phyloP scores from a whole-genome alignment of 495 filamentous ascomycete genomes.

The Penicillium angulare region DNA sequence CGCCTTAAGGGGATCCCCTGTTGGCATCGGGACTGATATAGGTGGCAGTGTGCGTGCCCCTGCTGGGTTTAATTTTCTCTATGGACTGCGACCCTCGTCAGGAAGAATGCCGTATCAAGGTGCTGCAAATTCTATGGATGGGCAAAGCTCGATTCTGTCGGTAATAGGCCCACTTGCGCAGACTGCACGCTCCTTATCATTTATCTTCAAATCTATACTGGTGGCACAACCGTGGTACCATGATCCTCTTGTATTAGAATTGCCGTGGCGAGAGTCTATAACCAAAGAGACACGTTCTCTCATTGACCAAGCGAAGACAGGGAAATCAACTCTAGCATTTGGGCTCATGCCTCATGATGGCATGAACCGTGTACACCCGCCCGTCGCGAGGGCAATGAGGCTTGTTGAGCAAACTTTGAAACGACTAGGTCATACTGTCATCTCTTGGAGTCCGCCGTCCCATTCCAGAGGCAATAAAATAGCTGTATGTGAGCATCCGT shows the following conservation, averaged over 20 bases:
- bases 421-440: slow-evolving; percentile 54
- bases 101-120: slow-evolving; percentile 47
- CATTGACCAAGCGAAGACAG: slow-evolving; percentile 29
- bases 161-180: slow-evolving; percentile 58
- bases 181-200: slow-evolving; percentile 45
- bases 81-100: slow-evolving; percentile 50
- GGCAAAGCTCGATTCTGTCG: slow-evolving; percentile 55
- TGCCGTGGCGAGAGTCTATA: slow-evolving; percentile 62
- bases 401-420: slow-evolving; percentile 50
- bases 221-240: slow-evolving; percentile 59
- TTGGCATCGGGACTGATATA: slow-evolving; percentile 68
- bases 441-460: slow-evolving; percentile 58
- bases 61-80: slow-evolving; percentile 61
- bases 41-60: slow-evolving; percentile 70
- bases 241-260: slow-evolving; percentile 58
- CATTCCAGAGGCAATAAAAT: slow-evolving; percentile 36
- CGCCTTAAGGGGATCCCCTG: slow-evolving; percentile 52
- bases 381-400: slow-evolving; percentile 52
- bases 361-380: slow-evolving; percentile 48
- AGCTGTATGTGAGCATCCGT: slow-evolving; percentile 19
- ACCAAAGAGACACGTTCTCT: slow-evolving; percentile 45
- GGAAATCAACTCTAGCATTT: slow-evolving; percentile 45
- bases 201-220: slow-evolving; percentile 56
- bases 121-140: slow-evolving; percentile 53
- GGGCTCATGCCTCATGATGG: slow-evolving; percentile 54